phyloP scores from a whole-genome alignment of 768 basidiomycete species.

The Boletus pseudopeckii region DNA sequence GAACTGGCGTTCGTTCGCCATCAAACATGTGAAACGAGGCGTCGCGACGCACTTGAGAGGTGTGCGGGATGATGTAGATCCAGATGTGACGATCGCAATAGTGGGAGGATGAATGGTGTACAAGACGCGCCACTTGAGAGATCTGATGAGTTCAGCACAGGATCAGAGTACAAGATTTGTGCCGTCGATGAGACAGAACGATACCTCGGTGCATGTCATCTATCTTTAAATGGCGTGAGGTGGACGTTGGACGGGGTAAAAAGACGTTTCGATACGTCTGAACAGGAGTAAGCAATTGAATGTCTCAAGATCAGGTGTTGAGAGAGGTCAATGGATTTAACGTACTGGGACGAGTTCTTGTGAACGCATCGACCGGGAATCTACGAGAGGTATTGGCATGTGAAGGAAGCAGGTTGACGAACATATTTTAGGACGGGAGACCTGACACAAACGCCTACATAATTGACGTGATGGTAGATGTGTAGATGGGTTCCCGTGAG shows the following conservation, averaged over 20 bases:
- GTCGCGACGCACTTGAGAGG: constrained; percentile 23
- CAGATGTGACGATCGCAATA: neutral
- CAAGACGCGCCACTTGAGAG: too few relatives aligned
- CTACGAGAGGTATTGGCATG: constrained; percentile 33
- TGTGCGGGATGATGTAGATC: constrained; percentile 1
- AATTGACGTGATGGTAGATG: constrained; percentile 23
- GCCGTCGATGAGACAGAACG: constrained; percentile 2
- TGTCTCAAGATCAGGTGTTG: too few relatives aligned
- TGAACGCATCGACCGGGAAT: constrained; percentile 13
- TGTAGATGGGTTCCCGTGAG: constrained; percentile 4
- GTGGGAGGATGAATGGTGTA: neutral
- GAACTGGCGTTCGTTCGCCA: neutral
- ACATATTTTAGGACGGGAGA: constrained; percentile 37
- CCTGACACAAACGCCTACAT: constrained; percentile 37
- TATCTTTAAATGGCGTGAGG: constrained; percentile 9
- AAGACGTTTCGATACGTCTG: neutral
- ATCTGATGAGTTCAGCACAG: too few relatives aligned
- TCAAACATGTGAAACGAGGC: constrained; percentile 16
- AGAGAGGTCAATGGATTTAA: constrained; percentile 1
- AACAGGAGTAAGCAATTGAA: neutral
- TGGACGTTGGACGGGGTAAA: constrained; percentile 10
- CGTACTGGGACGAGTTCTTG: constrained; percentile 40
- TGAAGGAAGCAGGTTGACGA: constrained; percentile 42
- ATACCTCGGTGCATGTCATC: constrained; percentile 6
- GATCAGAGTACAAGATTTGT: constrained; percentile 12